These are phyloP conservation scores for Rhodomyrtus psidioides DNA, from an alignment of 441 rosid species.

Conservation along the genomic window DNA sequence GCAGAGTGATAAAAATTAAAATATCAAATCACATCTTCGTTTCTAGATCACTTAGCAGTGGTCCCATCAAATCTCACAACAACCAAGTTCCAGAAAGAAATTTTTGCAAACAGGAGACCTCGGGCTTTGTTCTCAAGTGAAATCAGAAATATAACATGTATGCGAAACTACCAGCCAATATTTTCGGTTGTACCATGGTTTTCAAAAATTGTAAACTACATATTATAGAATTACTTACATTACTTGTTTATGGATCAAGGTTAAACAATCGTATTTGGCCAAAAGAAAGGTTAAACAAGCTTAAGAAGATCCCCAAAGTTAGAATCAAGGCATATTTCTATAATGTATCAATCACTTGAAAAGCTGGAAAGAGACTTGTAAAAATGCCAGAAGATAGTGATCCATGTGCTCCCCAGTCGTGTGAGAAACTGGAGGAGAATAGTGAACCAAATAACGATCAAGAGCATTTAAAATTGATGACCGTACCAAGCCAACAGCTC, in stretches of 20 bases:
- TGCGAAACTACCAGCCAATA: neutral
- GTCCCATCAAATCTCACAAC: too few species aligned
- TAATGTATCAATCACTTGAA: neutral
- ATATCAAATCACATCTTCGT: too few species aligned
- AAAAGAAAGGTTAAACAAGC: neutral
- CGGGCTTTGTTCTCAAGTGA: neutral
- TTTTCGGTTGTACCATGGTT: neutral
- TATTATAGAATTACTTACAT: neutral
- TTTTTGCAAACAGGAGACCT: neutral
- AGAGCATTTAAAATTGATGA: slow-evolving; percentile 1
- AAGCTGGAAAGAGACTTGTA: neutral
- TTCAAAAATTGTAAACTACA: too few species aligned
- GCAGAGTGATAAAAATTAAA: too few species aligned
- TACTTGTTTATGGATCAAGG: neutral
- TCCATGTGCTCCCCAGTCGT: neutral
- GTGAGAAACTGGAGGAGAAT: neutral
- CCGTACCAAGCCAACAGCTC: slow-evolving; percentile 93
- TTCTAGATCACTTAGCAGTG: too few species aligned
- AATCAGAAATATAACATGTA: neutral
- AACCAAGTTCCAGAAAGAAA: neutral
- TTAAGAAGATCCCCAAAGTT: neutral
- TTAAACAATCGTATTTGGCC: neutral
- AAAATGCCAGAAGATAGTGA: neutral
- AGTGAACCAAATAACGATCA: neutral
- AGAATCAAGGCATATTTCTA: neutral